Base-by-base conservation (phyloP, 345 rosid genomes). In the Euphorbia peplus region DNA sequence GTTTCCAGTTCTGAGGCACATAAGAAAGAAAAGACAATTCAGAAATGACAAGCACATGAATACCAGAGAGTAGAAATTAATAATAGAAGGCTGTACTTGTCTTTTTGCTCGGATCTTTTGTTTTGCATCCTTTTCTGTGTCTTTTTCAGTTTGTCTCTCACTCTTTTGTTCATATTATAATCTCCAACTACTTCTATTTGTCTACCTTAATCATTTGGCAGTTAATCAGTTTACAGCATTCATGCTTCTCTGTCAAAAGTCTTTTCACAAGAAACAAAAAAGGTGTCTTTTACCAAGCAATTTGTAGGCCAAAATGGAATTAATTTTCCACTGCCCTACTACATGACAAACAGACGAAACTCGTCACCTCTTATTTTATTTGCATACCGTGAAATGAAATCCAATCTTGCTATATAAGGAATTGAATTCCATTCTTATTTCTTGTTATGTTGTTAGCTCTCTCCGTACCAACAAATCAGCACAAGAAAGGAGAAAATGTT, bases 51-150 rank as follows among this genome's bases (percentile, higher is more conserved):
- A 80, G 58, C 80, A 76, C 78, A 63, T 50, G 51, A 4, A 29
- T 67, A 72, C 76, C 73, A 61, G 69, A 50, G 13, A 30, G 59
- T 63, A 59, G 25, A 52, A 75, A 6, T 37, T 30, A 7, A 9
- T n/a, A 26, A 22, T 22, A 71, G 79, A 54, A 79, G 88, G 88
- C 84, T 35, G 42, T 79, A 15, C 48, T 84, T 81, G 88, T 84
- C 87, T 78, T 78, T 75, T 79, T 65, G 12, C 32, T 70, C 75
- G 81, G 90, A 82, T 79, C 77, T 84, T 85, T 78, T 70, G 68
- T 57, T 56, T 75, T 88, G 78, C 73, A 60, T 58, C 55, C 77
- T 76, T 71, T 74, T 18, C 37, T 11, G 12, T 54, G 83, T 76
- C 77, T 26, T 30, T 64, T 71, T 73, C 18, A 35, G 19, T 64